Base-by-base conservation (phyloP, 495 filamentous ascomycete genomes). In the Wilcoxina mikolae region DNA sequence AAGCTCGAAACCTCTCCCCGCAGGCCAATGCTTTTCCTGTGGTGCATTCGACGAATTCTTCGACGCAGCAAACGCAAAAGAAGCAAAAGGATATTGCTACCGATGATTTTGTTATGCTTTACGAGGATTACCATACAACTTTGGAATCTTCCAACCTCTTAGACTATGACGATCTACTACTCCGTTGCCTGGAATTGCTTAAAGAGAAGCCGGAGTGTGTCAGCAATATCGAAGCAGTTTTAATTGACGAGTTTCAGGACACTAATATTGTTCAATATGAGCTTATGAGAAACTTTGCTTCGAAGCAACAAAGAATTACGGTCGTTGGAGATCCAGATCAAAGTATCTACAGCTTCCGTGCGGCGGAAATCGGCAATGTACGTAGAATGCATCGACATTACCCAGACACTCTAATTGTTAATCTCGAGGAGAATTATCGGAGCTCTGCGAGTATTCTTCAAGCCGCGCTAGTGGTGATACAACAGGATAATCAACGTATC, bases 161-260 rank as follows among this genome's bases (percentile, higher is more conserved):
- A 4, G 93, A 99, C 67, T 99, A 94, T 59, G 93, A 99, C 62
- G 93, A 99, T 62, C 76, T 99, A 2, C 76, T 99, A 4, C 70
- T 94, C 12, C 79, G 81, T 44, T 95, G 91, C 56, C 81, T 80
- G 3, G 80, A 94, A 27, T 77, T 99, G 9, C 77, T 99, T 15
- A 75, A 77, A 44, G 70, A 76, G 47, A 76, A 84, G 56, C 90
- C 87, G 0, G 71, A 80, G n/a, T 96, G 88, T 62, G 89, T 95
- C 2, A 81, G 81, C 3, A 95, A 94, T 65, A 79, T 99, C 17
- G 81, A 95, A 65, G 81, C 85, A 0, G 87, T 99, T 0, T 71
- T 99, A 39, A 91, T 99, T 58, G 93, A 99, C 62, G 93, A 99
- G 62, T 99, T 94, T 58, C 93, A 99, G 66, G 93, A 99, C 65